Conservation (phyloP, 768 basidiomycete genomes). For the Macrolepiota albuminosa region DNA sequence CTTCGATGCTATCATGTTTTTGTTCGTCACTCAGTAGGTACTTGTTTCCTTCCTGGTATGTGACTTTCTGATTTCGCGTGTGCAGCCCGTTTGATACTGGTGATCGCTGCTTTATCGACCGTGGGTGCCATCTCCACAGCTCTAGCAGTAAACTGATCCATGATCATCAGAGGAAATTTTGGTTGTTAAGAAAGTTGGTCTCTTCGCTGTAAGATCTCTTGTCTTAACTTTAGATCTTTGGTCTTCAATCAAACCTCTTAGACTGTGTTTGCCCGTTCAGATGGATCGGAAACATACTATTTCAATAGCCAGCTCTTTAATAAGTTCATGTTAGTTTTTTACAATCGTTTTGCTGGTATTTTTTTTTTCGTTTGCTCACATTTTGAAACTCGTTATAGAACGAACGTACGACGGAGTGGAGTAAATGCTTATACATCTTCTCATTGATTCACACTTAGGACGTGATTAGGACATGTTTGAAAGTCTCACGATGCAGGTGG, state of each 20-base stretch:
- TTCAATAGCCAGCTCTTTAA: conserved; percentile 74
- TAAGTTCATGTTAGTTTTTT: conserved; percentile 60
- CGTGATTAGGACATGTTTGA: conserved; percentile 60
- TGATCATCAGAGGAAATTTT: conserved; percentile 50
- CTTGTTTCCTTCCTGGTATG: neutral
- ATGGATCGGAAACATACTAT: conserved; percentile 78
- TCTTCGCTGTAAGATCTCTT: conserved; percentile 54
- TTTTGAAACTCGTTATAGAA: conserved; percentile 30
- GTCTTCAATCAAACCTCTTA: conserved; percentile 15
- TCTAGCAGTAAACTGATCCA: neutral
- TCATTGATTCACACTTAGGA: conserved; percentile 8
- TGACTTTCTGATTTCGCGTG: neutral
- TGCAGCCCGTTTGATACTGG: conserved; percentile 75
- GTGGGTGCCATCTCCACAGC: conserved; percentile 23
- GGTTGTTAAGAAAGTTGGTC: conserved; percentile 74
- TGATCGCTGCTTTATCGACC: conserved; percentile 73
- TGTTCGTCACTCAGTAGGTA: conserved; percentile 78
- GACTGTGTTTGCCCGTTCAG: conserved; percentile 67
- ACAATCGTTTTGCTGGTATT: neutral
- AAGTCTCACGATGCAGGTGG: conserved; percentile 61
- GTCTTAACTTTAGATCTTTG: neutral
- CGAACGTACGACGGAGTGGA: conserved; percentile 70
- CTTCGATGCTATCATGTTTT: conserved; percentile 78
- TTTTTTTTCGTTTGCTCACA: neutral
- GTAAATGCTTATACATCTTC: conserved; percentile 26